These are phyloP conservation scores for Apiospora rasikravindrae DNA, from an alignment of 2,329 filamentous ascomycete genomes.

Conservation along the genomic window DNA sequence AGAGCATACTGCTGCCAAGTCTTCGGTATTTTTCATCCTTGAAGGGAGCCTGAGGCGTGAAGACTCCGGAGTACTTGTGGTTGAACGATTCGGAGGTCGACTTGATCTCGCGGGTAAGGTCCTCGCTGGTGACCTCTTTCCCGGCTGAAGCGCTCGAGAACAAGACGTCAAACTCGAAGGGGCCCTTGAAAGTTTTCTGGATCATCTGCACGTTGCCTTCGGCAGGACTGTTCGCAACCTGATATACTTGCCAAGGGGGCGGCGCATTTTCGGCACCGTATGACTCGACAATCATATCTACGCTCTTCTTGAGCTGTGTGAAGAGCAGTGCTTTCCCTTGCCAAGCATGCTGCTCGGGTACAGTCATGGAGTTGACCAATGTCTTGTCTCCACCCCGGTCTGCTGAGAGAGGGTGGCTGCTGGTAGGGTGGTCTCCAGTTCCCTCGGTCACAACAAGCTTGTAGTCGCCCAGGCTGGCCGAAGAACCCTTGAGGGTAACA, in stretches of 20 bases:
- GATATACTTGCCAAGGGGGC: slow-evolving; percentile 85
- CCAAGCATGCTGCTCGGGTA: slow-evolving; percentile 77
- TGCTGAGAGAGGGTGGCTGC: slow-evolving; percentile 69
- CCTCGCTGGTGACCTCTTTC: slow-evolving; percentile 60
- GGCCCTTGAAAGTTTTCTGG: slow-evolving; percentile 88
- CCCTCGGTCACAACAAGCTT: slow-evolving; percentile 78
- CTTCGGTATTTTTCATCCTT: slow-evolving; percentile 71
- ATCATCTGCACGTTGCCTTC: slow-evolving; percentile 83
- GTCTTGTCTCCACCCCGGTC: slow-evolving; percentile 78
- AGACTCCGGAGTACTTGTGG: slow-evolving; percentile 74
- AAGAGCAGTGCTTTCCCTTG: slow-evolving; percentile 74
- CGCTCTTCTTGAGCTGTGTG: slow-evolving; percentile 56
- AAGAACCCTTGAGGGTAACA: slow-evolving; percentile 73
- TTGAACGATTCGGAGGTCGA: slow-evolving; percentile 71
- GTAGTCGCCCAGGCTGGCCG: slow-evolving; percentile 77
- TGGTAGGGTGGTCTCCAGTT: slow-evolving; percentile 62
- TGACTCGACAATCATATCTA: slow-evolving; percentile 55
- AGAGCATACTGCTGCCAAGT: slow-evolving; percentile 91
- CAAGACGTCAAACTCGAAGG: slow-evolving; percentile 92
- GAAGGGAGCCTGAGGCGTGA: slow-evolving; percentile 79
- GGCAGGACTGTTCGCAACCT: slow-evolving; percentile 71
- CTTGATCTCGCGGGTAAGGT: slow-evolving; percentile 73
- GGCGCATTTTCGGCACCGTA: slow-evolving; percentile 68
- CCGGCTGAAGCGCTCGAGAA: slow-evolving; percentile 79
- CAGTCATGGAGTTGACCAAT: slow-evolving; percentile 72